Evolutionary conservation across 2,329 filamentous ascomycete genomes (phyloP), one percentile per base, ranked within the genome.

Genomic region (Diaporthe humulicola): DNA sequence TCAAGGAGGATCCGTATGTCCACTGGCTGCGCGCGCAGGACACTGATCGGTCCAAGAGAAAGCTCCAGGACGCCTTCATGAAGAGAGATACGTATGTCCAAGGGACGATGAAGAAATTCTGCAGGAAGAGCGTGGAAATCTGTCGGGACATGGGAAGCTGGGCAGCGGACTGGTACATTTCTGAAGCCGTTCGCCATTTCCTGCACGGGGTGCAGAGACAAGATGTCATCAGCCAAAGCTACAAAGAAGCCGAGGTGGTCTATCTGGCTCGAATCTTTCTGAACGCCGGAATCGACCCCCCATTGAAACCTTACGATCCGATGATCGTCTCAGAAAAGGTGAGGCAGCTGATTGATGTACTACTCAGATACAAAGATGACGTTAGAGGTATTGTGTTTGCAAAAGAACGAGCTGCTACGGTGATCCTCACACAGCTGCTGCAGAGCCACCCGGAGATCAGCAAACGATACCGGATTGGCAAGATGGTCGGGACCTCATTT

Each of bases 111-210:
- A 87, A 84, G 71, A 84, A 84, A 0, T 87, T 95, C 10, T 84
- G 85, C 57, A 84, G 85, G 2, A 90, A 88, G 42, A 86, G 88
- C 17, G 61, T 76, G 1, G 86, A 87, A 19, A 86, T 95, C 1
- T 85, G 85, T 30, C 77, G 80, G 4, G 88, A 93, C 60, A 86
- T 95, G 5, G 94, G 94, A 0, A 77, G 85, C 1, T 96, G 93
- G 92, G 93, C 93, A 1, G 88, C 89, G 0, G 92, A 95, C 66
- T 89, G 88, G 67, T 95, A 92, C 79, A 89, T 95, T 33, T 82
- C 83, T 70, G 85, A 84, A 50, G 87, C 88, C 4, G 83, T 91
- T 14, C 81, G 76, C 2, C 78, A 80, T 58, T 83, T 85, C 70
- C 70, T 78, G 77, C 57, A 57, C 79, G 73, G 74, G 77, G 69